Evolutionary conservation across 768 basidiomycete species (phyloP).

Genomic region (Macrolepiota fuliginosa): DNA sequence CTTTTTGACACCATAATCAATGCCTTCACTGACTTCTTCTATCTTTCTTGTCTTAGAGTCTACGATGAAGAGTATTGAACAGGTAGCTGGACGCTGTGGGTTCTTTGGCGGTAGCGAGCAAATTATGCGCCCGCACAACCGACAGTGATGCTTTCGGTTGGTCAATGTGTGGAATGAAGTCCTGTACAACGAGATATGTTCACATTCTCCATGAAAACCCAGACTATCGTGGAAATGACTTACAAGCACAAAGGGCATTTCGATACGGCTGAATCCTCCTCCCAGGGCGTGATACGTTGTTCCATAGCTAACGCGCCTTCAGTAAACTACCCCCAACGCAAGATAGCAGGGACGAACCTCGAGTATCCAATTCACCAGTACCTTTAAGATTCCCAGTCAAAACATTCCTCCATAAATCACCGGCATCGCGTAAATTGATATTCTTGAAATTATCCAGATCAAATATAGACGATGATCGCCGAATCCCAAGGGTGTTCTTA

Average conservation of each 20-base stretch:
- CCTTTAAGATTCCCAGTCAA: conserved; percentile 36
- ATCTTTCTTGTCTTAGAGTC: conserved; percentile 74
- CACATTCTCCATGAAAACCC: background rate
- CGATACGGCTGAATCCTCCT: conserved; percentile 72
- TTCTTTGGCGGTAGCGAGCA: conserved; percentile 83
- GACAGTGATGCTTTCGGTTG: conserved; percentile 95
- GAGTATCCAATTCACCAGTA: conserved; percentile 56
- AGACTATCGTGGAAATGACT: conserved; percentile 21
- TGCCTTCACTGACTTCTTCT: conserved; percentile 81
- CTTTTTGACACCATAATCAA: conserved; percentile 77
- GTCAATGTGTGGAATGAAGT: conserved; percentile 85
- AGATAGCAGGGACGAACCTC: conserved; percentile 45
- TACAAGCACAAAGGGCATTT: conserved; percentile 87
- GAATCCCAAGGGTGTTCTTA: conserved; percentile 22
- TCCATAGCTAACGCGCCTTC: conserved; percentile 58
- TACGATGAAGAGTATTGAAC: conserved; percentile 84
- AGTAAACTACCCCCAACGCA: background rate
- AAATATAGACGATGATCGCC: conserved; percentile 69
- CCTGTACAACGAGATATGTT: conserved; percentile 25
- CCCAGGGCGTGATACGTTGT: conserved; percentile 94
- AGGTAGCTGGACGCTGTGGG: conserved; percentile 62
- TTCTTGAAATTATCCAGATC: conserved; percentile 65
- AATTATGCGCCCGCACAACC: conserved; percentile 88
- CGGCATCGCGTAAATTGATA: conserved; percentile 51
- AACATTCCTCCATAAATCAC: conserved; percentile 70